Percentiles rank a stretch among this genome's conserved stretches.
phyloP scores from a whole-genome alignment of 2,329 filamentous ascomycete species.

The Botrytis galanthina region DNA sequence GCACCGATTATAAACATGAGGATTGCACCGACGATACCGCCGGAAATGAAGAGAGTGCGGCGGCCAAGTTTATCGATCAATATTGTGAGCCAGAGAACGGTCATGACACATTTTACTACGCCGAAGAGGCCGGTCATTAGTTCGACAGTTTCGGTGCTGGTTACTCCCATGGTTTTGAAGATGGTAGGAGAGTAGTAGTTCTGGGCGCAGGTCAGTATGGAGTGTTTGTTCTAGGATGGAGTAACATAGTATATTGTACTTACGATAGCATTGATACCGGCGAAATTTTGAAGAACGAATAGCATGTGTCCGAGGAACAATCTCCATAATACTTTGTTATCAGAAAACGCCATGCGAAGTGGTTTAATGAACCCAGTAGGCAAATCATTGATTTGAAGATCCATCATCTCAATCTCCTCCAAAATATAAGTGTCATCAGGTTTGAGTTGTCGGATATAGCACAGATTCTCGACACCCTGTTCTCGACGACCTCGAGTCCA shows the following conservation, averaged over 20 bases:
- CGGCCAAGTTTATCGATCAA: slow-evolving; percentile 59
- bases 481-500: slow-evolving; percentile 44
- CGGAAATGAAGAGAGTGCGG: slow-evolving; percentile 43
- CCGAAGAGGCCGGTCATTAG: slow-evolving; percentile 29
- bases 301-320: slow-evolving; percentile 6
- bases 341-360: slow-evolving; percentile 67
- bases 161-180: slow-evolving; percentile 30
- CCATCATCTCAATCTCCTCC: slow-evolving; percentile 70
- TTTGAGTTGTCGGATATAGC: slow-evolving; percentile 62
- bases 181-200: slow-evolving; percentile 33
- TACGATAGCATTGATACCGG: slow-evolving; percentile 12
- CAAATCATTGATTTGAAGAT: slow-evolving; percentile 53
- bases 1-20: slow-evolving; percentile 27
- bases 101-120: slow-evolving; percentile 27
- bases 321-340: slow-evolving; percentile 1
- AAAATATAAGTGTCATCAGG: slow-evolving; percentile 62
- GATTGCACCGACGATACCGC: slow-evolving; percentile 30
- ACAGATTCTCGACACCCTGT: slow-evolving; percentile 55
- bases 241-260: neutral
- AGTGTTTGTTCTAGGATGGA: neutral
- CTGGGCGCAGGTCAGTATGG: neutral
- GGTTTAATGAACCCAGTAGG: slow-evolving; percentile 43
- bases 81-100: slow-evolving; percentile 51
- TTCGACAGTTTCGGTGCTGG: slow-evolving; percentile 27
- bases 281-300: slow-evolving; percentile 9